These are phyloP conservation scores for Fusarium euwallaceae DNA, from an alignment of 2,329 filamentous ascomycete genomes.

Conservation along the genomic window DNA sequence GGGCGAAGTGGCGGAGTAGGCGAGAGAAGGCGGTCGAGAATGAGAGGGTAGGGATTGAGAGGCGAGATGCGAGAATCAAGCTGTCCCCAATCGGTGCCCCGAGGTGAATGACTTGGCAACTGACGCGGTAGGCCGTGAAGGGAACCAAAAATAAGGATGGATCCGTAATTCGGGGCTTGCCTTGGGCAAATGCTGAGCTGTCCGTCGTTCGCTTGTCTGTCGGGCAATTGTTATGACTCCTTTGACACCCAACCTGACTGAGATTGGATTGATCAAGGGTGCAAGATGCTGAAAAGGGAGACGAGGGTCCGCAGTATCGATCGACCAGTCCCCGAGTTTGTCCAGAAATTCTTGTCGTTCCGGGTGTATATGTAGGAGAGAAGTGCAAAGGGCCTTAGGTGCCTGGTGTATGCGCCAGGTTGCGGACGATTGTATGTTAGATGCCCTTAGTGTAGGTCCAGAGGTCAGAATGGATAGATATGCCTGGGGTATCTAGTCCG, in stretches of 20 bases:
- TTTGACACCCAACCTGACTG: conserved; percentile 35
- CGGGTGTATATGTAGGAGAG: conserved; percentile 15
- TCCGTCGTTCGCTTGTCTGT: conserved; percentile 27
- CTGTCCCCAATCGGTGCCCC: conserved; percentile 35
- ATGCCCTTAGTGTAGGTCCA: conserved; percentile 20
- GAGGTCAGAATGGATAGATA: conserved; percentile 7
- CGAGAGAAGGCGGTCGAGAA: conserved; percentile 43
- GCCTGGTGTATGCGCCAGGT: conserved; percentile 12
- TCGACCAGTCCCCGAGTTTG: conserved; percentile 27
- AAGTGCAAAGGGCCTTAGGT: conserved; percentile 14
- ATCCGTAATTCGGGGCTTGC: conserved; percentile 24
- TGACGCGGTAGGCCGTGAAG: conserved; percentile 13
- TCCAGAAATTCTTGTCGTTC: conserved; percentile 18
- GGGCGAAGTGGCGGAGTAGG: conserved; percentile 39
- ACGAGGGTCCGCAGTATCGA: conserved; percentile 22
- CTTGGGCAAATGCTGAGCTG: conserved; percentile 34
- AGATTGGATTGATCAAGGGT: conserved; percentile 16
- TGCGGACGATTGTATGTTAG: conserved; percentile 12
- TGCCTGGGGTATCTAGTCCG: conserved; percentile 6
- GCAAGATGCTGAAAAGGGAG: conserved; percentile 21
- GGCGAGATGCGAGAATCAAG: conserved; percentile 34
- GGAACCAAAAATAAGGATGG: conserved; percentile 20
- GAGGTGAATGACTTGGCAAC: conserved; percentile 10
- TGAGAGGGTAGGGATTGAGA: conserved; percentile 35
- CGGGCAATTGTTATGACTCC: conserved; percentile 33